Evolutionary conservation across 2,329 filamentous ascomycete genomes (phyloP), one percentile per base, ranked within the genome.

Genomic region (Nemania sp.): DNA sequence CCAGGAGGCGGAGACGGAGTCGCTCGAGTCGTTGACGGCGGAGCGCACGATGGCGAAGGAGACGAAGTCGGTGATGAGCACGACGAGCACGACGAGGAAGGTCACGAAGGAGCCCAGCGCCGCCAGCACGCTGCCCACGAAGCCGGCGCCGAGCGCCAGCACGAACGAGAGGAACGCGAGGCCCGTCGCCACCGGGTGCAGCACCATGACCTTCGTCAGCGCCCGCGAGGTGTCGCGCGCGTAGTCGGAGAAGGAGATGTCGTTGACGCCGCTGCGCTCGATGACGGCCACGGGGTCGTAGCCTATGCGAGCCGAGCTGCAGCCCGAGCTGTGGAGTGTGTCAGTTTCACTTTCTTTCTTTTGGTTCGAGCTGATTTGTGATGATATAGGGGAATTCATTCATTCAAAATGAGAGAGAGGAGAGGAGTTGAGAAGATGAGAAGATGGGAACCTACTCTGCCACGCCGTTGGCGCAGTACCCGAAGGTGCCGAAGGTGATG

Each of bases 111-210:
- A 71, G 11, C 75, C 65, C 9, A 79, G 49, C 2, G 77, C 72
- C 0, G 78, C 78, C 3, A 77, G 65, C 2, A 82, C 67, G 1
- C 75, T 74, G 21, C 79, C 79, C 43, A 78, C 68, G 50, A 80
- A 60, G 5, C 80, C 79, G 15, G 77, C 71, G 54, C 78, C 78
- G 35, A 79, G 70, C 1, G 76, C 75, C 40, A 79, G 66, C 10
- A 80, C 69, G 72, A 81, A 80, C 17, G 79, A 75, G 64, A 81
- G 75, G 72, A 81, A 81, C 20, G 77, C 73, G 0, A 72, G 65
- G 0, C 67, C 69, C 1, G 71, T 69, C 15, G 67, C 69, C 60
- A 72, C 63, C 25, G 71, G 69, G 65, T 72, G 71, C n/a, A 82
- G 74, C 25, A 82, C 67, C 78, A 81, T 79, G 15, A 78, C 78